phyloP scores from a whole-genome alignment of 1,139 yeast genomes.

The Meyerozyma athensensis region DNA sequence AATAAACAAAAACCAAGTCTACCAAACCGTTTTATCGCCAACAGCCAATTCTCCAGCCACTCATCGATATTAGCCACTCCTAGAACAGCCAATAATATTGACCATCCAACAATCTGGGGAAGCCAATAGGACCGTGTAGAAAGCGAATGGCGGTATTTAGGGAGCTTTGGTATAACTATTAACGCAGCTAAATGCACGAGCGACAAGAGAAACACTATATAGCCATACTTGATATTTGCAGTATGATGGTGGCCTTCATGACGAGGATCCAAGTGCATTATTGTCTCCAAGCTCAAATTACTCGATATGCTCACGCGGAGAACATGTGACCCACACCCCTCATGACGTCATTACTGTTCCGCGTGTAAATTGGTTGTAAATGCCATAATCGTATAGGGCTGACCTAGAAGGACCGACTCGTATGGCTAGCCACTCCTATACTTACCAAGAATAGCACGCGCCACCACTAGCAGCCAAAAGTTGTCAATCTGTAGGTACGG shows the following conservation, averaged over 20 bases:
- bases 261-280: conserved; percentile 10
- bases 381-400: no score
- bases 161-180: not conserved
- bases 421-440: no score
- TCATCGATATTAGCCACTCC: conserved; percentile 19
- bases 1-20: conserved; percentile 62
- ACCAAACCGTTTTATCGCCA: conserved; percentile 40
- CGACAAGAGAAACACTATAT: conserved; percentile 34
- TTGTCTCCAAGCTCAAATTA: no score
- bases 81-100: conserved; percentile 17
- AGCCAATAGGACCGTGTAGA: not conserved
- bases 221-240: conserved; percentile 47
- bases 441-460: no score
- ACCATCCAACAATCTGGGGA: conserved; percentile 29
- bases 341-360: no score
- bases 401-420: no score
- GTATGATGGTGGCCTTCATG: conserved; percentile 33
- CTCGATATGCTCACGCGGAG: no score
- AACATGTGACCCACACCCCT: no score
- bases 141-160: no score
- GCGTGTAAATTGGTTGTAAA: not conserved
- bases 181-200: conserved; percentile 17
- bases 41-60: conserved; percentile 18
- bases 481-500: no score
- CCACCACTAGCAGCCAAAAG: no score